Evolutionary conservation across 177 flowering plant genomes (phyloP).

Genomic region (Vitis hybrid): DNA sequence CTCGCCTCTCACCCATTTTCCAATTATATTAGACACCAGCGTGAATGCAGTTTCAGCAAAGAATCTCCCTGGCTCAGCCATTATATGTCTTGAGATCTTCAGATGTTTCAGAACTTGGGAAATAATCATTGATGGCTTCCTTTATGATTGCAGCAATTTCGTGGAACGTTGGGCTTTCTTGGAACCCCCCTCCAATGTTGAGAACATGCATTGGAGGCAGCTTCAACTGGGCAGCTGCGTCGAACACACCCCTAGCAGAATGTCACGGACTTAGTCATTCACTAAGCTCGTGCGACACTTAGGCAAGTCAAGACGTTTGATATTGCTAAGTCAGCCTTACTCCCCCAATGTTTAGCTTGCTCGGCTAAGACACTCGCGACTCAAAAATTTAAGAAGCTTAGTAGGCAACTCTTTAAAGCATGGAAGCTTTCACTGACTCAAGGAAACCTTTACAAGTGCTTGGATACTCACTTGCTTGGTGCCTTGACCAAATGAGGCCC

Average conservation of each 20-base stretch:
- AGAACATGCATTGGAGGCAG: neutral
- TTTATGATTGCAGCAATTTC: neutral
- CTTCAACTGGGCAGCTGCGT: neutral
- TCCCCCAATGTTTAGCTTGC: no score
- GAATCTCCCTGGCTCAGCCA: slow-evolving; percentile 11
- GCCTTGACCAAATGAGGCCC: no score
- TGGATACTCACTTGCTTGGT: no score
- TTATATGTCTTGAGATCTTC: neutral
- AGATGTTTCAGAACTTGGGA: neutral
- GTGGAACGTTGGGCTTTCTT: neutral
- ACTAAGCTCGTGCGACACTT: no score
- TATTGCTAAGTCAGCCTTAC: no score
- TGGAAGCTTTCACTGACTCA: no score
- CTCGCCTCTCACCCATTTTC: neutral
- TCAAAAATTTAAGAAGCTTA: no score
- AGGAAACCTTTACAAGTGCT: no score
- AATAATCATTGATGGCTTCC: neutral
- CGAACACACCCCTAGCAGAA: neutral
- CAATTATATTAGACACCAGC: slow-evolving; percentile 13
- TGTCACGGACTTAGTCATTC: no score
- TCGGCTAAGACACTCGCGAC: no score
- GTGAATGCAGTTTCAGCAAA: slow-evolving; percentile 4
- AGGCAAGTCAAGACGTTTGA: no score
- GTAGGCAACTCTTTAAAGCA: no score
- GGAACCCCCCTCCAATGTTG: neutral